phyloP scores from a whole-genome alignment of 2,329 filamentous ascomycete genomes.

The Acephala macrosclerotiorum region DNA sequence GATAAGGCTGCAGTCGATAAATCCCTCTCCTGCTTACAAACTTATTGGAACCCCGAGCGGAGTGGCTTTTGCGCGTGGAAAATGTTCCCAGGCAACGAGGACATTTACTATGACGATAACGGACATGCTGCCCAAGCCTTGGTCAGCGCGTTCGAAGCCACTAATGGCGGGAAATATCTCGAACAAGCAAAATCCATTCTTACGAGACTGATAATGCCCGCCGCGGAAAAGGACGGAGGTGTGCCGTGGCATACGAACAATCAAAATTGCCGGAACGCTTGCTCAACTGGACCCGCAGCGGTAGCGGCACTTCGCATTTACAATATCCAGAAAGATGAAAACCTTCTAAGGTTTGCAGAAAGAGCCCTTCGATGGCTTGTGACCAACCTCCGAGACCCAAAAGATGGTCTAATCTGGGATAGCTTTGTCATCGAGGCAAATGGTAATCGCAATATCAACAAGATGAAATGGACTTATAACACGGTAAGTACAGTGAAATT shows the following conservation, averaged over 20 bases:
- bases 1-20: not conserved
- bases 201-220: constrained; percentile 26
- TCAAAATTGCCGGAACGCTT: constrained; percentile 28
- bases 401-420: constrained; percentile 36
- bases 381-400: constrained; percentile 25
- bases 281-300: constrained; percentile 32
- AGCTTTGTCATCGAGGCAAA: constrained; percentile 24
- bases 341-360: constrained; percentile 24
- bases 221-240: constrained; percentile 27
- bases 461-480: constrained; percentile 36
- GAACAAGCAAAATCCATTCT: constrained; percentile 29
- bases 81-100: constrained; percentile 36
- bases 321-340: constrained; percentile 18
- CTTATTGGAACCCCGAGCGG: constrained; percentile 32
- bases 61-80: constrained; percentile 36
- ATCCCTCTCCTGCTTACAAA: constrained; percentile 22
- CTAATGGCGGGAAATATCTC: constrained; percentile 20
- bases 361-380: constrained; percentile 25
- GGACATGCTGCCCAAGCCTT: constrained; percentile 32
- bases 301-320: constrained; percentile 33
- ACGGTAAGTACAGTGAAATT: too few relatives aligned
- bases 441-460: constrained; percentile 27
- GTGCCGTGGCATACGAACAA: constrained; percentile 35
- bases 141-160: constrained; percentile 29
- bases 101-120: constrained; percentile 37